Evolutionary conservation across 306 rosid genomes (phyloP).

Genomic region (Potentilla sterilis): DNA sequence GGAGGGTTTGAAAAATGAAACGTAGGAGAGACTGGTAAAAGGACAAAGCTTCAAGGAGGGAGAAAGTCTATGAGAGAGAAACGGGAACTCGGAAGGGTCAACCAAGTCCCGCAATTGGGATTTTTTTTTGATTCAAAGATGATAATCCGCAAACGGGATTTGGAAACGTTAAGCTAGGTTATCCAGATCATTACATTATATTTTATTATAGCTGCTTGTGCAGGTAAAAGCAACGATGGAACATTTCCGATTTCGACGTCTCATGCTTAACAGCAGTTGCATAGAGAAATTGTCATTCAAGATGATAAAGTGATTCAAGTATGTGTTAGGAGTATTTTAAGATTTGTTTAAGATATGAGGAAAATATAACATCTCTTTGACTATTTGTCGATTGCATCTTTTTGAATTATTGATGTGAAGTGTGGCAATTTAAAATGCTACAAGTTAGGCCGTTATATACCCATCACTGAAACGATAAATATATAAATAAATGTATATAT

Average conservation of each 20-base stretch:
- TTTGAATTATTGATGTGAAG: too few species aligned
- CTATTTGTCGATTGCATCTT: too few species aligned
- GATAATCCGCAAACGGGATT: background rate
- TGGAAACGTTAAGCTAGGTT: background rate
- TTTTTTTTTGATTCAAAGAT: too few species aligned
- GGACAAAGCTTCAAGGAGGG: background rate
- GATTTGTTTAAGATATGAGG: background rate
- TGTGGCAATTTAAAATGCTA: too few species aligned
- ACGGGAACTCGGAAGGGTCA: background rate
- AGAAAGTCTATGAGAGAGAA: constrained; percentile 1
- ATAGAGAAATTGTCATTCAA: background rate
- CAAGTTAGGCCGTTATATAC: too few species aligned
- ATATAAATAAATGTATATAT: too few species aligned
- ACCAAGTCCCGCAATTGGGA: background rate
- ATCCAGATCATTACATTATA: background rate
- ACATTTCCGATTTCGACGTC: background rate
- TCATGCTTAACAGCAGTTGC: background rate
- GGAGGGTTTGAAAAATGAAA: background rate
- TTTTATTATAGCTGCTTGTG: background rate
- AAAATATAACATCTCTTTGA: background rate
- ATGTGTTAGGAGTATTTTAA: too few species aligned
- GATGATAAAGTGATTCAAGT: background rate
- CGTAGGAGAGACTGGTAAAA: background rate
- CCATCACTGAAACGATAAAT: too few species aligned
- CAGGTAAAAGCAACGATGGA: background rate